Evolutionary conservation across 345 rosid species (phyloP).

Genomic region (Gossypium arboreum): DNA sequence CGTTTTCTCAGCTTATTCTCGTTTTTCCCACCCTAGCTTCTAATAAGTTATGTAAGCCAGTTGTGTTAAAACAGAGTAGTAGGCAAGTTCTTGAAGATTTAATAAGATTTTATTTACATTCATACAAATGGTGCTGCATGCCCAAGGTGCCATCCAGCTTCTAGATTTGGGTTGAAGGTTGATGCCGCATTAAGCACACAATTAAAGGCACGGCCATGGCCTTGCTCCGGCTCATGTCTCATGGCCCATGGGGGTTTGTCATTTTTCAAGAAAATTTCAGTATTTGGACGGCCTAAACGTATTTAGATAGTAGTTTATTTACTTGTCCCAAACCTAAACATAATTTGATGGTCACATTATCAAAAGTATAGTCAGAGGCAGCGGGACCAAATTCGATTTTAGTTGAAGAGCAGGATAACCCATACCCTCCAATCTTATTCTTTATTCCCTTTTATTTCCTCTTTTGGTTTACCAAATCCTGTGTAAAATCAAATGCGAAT

Average conservation of each 20-base stretch:
- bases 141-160: neutral
- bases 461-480: neutral
- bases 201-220: no score
- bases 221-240: no score
- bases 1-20: neutral
- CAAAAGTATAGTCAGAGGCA: no score
- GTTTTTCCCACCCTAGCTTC: neutral
- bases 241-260: no score
- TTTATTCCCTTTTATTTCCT: neutral
- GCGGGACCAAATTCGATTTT: no score
- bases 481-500: neutral
- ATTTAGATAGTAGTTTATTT: no score
- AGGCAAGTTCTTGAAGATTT: neutral
- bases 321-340: no score
- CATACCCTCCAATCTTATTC: neutral
- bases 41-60: conserved; percentile 1
- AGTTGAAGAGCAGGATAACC: neutral
- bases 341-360: no score
- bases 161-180: neutral
- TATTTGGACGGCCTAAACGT: no score
- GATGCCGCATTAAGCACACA: neutral
- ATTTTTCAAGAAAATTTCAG: no score
- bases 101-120: neutral
- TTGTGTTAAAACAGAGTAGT: neutral
- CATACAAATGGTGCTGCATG: neutral